These are phyloP conservation scores for Diaporthe amygdali DNA, from an alignment of 2,329 filamentous ascomycete genomes.

Conservation along the genomic window DNA sequence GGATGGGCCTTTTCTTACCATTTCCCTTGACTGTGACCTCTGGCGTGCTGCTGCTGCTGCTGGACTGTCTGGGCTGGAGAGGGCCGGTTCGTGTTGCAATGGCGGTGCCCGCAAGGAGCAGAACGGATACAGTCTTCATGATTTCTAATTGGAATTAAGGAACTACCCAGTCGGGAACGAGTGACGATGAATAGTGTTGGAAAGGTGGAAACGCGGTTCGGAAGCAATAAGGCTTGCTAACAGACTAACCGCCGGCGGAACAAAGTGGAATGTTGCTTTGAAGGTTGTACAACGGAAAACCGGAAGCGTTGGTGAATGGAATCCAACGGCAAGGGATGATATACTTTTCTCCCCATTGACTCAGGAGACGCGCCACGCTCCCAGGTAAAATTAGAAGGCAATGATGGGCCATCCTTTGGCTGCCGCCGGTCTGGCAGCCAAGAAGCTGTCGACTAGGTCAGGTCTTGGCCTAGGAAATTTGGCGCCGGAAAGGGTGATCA, in stretches of 20 bases:
- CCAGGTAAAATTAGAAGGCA: slow-evolving; percentile 19
- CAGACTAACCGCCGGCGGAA: slow-evolving; percentile 3
- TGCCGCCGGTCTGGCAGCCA: slow-evolving; percentile 16
- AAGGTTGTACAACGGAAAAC: not conserved
- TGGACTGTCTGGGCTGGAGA: not conserved
- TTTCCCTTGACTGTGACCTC: slow-evolving; percentile 18
- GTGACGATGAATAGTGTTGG: not conserved
- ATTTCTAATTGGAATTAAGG: not conserved
- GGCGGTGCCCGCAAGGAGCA: slow-evolving; percentile 2
- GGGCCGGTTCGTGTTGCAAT: not conserved
- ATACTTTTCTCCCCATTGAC: not conserved
- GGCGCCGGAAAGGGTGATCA: slow-evolving; percentile 11
- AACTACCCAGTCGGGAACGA: slow-evolving; percentile 7
- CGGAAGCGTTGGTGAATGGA: not conserved
- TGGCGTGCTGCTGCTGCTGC: slow-evolving; percentile 11
- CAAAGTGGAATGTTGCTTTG: slow-evolving; percentile 4
- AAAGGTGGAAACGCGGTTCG: not conserved
- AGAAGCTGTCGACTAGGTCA: slow-evolving; percentile 1
- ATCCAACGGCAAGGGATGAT: slow-evolving; percentile 8
- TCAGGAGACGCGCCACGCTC: slow-evolving; percentile 10
- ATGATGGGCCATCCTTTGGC: not conserved
- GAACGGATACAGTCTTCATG: slow-evolving; percentile 9
- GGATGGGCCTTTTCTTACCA: slow-evolving; percentile 7
- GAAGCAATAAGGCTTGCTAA: not conserved
- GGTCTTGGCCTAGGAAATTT: slow-evolving; percentile 13